Base-by-base conservation (phyloP, 257 asterid genomes). In the Anisodus acutangulus region DNA sequence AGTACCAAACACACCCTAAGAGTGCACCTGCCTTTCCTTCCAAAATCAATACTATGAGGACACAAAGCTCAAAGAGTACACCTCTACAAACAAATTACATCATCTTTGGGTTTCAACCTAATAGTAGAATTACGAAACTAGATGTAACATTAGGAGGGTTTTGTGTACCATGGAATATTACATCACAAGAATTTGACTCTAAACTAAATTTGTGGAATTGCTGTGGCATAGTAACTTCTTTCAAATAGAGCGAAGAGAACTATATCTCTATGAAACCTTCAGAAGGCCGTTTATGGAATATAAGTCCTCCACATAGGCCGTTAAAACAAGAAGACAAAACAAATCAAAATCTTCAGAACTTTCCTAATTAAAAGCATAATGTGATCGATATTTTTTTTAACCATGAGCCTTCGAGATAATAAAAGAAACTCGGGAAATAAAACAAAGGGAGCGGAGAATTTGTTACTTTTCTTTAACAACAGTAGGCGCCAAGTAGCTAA, bases 321-420 rank as follows among this genome's bases (percentile, higher is more conserved):
- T 76, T 76, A 76, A 57, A 76, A 51, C 47, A 51, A 76, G 64
- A 76, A 4, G 47, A 51, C 47, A 51, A 12, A 76, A 26, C 26
- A 53, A 26, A 15, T 26, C 47, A 53, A 76, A 76, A 53, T 76
- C 64, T 51, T 76, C 12, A 53, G 16, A 51, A 26, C 13, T 51
- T n/a, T 76, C 64, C 81, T 26, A 8, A 13, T 31, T 22, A 53
- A 76, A 76, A 51, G 81, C 64, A 76, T 51, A 51, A 76, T 13
- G 62, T 49, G 80, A 49, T 45, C 4, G 8, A 51, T 76, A 26
- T 51, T 76, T 22, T 31, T 76, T 26, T 13, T 15, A 76, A 76
- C 47, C 7, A 17, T 8, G 47, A 76, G 9, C 45, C 6, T 53
- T 12, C 4, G 8, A 51, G 62, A 51, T 26, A 31, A 13, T 53